phyloP scores from a whole-genome alignment of 306 rosid species.

The Alnus rubra region DNA sequence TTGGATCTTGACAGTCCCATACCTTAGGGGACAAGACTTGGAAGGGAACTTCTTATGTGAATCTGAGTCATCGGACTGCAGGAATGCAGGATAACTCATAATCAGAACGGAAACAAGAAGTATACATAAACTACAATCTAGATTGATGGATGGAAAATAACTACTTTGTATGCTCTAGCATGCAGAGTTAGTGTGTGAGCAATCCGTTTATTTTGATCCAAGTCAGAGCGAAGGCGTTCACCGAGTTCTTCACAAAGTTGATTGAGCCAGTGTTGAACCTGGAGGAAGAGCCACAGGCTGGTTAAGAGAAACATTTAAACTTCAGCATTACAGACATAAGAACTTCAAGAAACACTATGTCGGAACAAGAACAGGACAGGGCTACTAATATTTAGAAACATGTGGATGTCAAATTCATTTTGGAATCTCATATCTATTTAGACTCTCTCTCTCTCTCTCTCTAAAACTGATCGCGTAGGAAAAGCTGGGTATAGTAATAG shows the following conservation, averaged over 20 bases:
- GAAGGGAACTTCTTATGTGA: constrained; percentile 81
- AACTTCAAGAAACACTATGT: neutral
- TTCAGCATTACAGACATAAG: constrained; percentile 1
- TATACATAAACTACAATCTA: neutral
- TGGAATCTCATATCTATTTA: neutral
- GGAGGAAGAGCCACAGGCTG: constrained; percentile 28
- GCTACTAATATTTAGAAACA: neutral
- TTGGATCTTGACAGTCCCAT: constrained; percentile 85
- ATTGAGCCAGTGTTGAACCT: constrained; percentile 91
- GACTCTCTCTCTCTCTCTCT: neutral
- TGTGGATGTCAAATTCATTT: neutral
- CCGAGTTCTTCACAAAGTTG: constrained; percentile 78
- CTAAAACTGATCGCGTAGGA: neutral
- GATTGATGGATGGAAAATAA: neutral
- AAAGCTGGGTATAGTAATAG: too few species aligned
- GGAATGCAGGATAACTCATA: constrained; percentile 47
- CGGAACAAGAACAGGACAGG: neutral
- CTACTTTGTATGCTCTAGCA: constrained; percentile 77
- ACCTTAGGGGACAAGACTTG: constrained; percentile 87
- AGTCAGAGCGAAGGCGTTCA: constrained; percentile 78
- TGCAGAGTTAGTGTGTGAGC: constrained; percentile 80
- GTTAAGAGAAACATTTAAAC: constrained; percentile 3
- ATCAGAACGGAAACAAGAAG: constrained; percentile 21
- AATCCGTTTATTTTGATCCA: constrained; percentile 79
- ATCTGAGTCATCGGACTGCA: constrained; percentile 70